phyloP scores from a whole-genome alignment of 331 rosid species.

The Saraca asoca region DNA sequence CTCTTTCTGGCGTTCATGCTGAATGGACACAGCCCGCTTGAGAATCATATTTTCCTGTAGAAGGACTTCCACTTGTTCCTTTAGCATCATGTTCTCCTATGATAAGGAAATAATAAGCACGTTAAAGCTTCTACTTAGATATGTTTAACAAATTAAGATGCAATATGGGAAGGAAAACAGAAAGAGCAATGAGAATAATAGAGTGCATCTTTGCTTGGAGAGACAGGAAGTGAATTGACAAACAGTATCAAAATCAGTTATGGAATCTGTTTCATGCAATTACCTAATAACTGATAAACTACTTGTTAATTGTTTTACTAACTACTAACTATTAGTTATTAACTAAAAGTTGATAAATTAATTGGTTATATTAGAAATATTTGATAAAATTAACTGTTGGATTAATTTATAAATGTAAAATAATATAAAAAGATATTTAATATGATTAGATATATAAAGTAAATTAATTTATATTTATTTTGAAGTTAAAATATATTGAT shows the following conservation, averaged over 20 bases:
- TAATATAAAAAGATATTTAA: too few species aligned
- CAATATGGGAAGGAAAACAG: not conserved
- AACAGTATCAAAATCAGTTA: not conserved
- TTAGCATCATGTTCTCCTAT: slow-evolving; percentile 73
- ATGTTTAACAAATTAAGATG: not conserved
- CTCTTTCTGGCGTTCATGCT: slow-evolving; percentile 78
- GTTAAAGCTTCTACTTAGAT: slow-evolving; percentile 7
- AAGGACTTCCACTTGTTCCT: slow-evolving; percentile 74
- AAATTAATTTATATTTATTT: too few species aligned
- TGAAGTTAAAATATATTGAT: too few species aligned
- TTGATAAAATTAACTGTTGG: too few species aligned
- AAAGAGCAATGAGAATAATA: not conserved
- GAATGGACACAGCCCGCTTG: slow-evolving; percentile 74
- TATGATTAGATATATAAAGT: too few species aligned
- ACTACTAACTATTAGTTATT: too few species aligned
- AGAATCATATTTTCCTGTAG: slow-evolving; percentile 72
- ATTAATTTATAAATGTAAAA: too few species aligned
- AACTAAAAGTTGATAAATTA: too few species aligned
- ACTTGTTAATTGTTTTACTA: too few species aligned
- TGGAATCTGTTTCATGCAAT: too few species aligned
- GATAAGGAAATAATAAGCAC: slow-evolving; percentile 26
- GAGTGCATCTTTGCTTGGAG: slow-evolving; percentile 2
- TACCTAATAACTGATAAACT: too few species aligned
- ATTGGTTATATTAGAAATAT: too few species aligned
- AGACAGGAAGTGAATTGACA: not conserved